Evolutionary conservation across 352 stramenopile species (phyloP).

Genomic region (Stephanocyclus meneghinianus): DNA sequence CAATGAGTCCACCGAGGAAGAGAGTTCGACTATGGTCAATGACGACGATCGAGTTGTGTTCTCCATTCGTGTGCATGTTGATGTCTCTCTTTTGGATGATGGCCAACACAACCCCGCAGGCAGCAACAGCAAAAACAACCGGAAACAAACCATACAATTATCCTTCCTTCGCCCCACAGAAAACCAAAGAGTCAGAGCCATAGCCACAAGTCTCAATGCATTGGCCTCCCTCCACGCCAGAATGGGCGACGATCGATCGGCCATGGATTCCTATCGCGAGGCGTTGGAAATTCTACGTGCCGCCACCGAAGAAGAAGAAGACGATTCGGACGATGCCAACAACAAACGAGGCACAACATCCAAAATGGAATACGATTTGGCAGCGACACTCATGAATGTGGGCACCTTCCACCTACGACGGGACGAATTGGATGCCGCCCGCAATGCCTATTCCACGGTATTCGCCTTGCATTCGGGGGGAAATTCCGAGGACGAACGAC

Average conservation of each 20-base stretch:
- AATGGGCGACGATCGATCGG: constrained; percentile 19
- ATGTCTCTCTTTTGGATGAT: background rate
- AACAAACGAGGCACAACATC: background rate
- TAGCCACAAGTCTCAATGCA: constrained; percentile 25
- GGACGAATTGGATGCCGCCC: constrained; percentile 29
- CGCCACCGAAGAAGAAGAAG: constrained; percentile 16
- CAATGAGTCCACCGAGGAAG: background rate
- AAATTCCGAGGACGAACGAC: background rate
- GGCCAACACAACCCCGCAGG: background rate
- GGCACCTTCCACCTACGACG: constrained; percentile 31
- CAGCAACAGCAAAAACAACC: background rate
- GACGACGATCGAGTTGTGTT: background rate
- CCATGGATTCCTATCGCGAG: constrained; percentile 36
- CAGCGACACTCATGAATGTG: constrained; percentile 32
- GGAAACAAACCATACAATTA: background rate
- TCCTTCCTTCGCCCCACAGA: constrained; percentile 25
- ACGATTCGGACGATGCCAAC: background rate
- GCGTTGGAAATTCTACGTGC: constrained; percentile 41
- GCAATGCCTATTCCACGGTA: constrained; percentile 29
- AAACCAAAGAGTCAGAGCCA: constrained; percentile 29
- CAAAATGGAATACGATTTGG: background rate
- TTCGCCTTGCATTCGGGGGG: constrained; percentile 19
- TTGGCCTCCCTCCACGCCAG: constrained; percentile 19
- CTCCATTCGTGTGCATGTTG: background rate
- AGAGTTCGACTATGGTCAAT: background rate